phyloP scores from a whole-genome alignment of 805 yeast species.

The Danielia oregonensis region DNA sequence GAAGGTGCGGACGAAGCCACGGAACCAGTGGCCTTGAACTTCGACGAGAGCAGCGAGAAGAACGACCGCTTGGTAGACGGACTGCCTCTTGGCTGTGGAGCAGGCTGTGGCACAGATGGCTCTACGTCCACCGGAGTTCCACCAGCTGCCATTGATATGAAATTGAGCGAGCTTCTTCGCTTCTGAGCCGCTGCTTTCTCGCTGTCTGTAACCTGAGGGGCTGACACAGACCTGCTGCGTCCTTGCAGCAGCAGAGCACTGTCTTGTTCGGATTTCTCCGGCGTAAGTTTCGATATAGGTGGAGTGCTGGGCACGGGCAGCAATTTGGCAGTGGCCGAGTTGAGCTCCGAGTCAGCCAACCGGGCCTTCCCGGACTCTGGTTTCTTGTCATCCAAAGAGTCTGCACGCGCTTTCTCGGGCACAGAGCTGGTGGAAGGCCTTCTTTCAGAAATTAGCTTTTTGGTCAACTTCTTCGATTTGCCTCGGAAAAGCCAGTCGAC shows the following conservation, averaged over 20 bases:
- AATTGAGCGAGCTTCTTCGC: slow-evolving; percentile 10
- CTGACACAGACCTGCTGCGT: slow-evolving; percentile 25
- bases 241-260: slow-evolving; percentile 21
- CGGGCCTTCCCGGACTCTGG: background rate
- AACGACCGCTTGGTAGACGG: slow-evolving; percentile 18
- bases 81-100: slow-evolving; percentile 5
- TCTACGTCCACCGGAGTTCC: slow-evolving; percentile 1
- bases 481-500: slow-evolving; percentile 85
- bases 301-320: background rate
- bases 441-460: slow-evolving; percentile 30
- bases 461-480: slow-evolving; percentile 56
- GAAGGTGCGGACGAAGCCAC: slow-evolving; percentile 1
- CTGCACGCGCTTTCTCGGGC: background rate
- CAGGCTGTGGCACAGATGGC: background rate
- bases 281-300: background rate
- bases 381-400: background rate
- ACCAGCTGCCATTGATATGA: background rate
- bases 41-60: slow-evolving; percentile 38
- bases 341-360: background rate
- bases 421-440: slow-evolving; percentile 6
- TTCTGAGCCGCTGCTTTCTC: slow-evolving; percentile 8
- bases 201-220: slow-evolving; percentile 11
- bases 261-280: background rate
- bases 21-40: slow-evolving; percentile 26
- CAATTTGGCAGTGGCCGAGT: background rate